phyloP scores from a whole-genome alignment of 352 stramenopile genomes.

The Pythium monospermum region DNA sequence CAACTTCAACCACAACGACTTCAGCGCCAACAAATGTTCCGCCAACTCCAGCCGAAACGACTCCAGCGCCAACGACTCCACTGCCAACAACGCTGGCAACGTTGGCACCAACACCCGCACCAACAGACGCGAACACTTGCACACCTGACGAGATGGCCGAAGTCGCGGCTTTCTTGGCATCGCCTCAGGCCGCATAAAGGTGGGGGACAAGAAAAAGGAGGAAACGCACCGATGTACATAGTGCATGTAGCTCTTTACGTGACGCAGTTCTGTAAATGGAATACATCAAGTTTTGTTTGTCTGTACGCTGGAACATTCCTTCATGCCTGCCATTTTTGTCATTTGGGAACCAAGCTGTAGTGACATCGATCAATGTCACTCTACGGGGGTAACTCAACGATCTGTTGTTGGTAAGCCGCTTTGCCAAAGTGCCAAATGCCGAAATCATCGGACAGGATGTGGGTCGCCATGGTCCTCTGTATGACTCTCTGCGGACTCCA shows the following conservation, averaged over 20 bases:
- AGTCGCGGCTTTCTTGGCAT: conserved; percentile 13
- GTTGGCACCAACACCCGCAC: conserved; percentile 2
- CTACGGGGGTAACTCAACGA: neutral
- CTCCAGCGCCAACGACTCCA: neutral
- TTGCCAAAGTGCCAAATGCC: too few species aligned
- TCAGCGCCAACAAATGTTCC: neutral
- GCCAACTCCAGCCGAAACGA: conserved; percentile 2
- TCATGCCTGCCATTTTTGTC: too few species aligned
- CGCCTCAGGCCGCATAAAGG: conserved; percentile 8
- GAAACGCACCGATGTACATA: too few species aligned
- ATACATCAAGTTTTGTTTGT: neutral
- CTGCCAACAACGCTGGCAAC: neutral
- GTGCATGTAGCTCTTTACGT: too few species aligned
- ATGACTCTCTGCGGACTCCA: neutral
- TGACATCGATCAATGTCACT: neutral
- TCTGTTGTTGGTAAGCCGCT: too few species aligned
- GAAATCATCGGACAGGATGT: too few species aligned
- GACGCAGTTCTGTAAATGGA: neutral
- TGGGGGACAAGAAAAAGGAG: too few species aligned
- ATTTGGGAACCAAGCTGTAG: too few species aligned
- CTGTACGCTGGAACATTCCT: too few species aligned
- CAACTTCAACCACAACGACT: neutral
- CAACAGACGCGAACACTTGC: conserved; percentile 4
- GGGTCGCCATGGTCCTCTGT: neutral
- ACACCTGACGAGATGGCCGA: conserved; percentile 17